phyloP scores from a whole-genome alignment of 2,329 filamentous ascomycete genomes.

The Curvularia spicifera region DNA sequence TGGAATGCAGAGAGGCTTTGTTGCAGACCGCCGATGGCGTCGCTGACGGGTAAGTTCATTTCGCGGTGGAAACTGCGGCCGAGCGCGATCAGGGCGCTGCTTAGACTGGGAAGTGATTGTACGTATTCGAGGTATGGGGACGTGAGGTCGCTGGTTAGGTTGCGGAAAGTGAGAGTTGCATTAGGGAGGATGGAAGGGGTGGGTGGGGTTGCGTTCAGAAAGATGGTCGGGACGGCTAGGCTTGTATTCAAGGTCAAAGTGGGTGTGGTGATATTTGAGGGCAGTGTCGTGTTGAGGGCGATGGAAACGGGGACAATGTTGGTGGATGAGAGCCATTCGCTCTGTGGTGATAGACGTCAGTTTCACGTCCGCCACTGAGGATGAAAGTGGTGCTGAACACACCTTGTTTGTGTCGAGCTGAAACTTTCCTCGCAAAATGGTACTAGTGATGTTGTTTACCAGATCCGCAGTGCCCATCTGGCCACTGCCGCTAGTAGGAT shows the following conservation, averaged over 20 bases:
- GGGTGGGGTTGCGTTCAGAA: conserved; percentile 21
- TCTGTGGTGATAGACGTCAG: conserved; percentile 19
- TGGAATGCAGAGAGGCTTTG: conserved; percentile 41
- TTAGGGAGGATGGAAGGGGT: conserved; percentile 22
- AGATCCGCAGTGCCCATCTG: conserved; percentile 42
- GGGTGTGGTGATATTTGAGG: conserved; percentile 10
- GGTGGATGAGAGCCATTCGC: conserved; percentile 25
- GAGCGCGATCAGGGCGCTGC: conserved; percentile 37
- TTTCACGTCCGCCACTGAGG: background rate
- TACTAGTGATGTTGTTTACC: conserved; percentile 42
- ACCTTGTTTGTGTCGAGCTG: conserved; percentile 43
- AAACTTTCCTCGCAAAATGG: conserved; percentile 40
- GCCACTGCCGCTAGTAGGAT: conserved; percentile 18
- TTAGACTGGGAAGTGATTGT: conserved; percentile 35
- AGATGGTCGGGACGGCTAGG: conserved; percentile 18
- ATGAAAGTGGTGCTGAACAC: background rate
- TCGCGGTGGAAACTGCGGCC: conserved; percentile 48
- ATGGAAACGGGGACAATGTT: conserved; percentile 11
- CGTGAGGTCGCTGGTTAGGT: conserved; percentile 28
- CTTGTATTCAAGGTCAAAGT: conserved; percentile 29
- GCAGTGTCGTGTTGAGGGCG: conserved; percentile 17
- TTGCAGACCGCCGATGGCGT: conserved; percentile 40
- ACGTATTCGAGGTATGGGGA: conserved; percentile 42
- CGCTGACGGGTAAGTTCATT: conserved; percentile 44
- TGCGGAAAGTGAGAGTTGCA: conserved; percentile 20